phyloP scores from a whole-genome alignment of 495 filamentous ascomycete genomes.

The Penicillium canariense region DNA sequence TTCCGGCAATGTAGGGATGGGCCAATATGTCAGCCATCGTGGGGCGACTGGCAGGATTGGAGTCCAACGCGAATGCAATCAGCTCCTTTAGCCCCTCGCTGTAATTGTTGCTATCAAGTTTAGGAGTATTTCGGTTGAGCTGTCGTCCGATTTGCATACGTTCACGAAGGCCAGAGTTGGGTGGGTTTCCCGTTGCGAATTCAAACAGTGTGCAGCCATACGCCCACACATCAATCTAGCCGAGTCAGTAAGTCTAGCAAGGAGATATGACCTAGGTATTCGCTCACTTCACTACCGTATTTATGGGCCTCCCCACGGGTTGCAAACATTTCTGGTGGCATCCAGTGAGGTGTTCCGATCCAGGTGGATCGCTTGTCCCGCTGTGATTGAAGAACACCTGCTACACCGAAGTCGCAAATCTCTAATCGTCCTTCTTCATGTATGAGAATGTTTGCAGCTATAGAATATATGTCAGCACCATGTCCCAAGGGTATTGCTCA shows the following conservation, averaged over 20 bases:
- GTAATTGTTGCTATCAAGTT: slow-evolving; percentile 74
- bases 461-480: slow-evolving; percentile 6
- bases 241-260: slow-evolving; percentile 14
- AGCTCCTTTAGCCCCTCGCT: slow-evolving; percentile 70
- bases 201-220: slow-evolving; percentile 90
- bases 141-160: slow-evolving; percentile 59
- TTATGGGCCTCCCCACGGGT: slow-evolving; percentile 38
- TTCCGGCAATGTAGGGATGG: slow-evolving; percentile 52
- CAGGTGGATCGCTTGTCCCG: slow-evolving; percentile 86
- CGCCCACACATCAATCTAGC: slow-evolving; percentile 88
- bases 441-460: slow-evolving; percentile 85
- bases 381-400: slow-evolving; percentile 79
- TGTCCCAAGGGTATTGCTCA: background rate
- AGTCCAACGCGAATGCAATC: slow-evolving; percentile 75
- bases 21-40: slow-evolving; percentile 51
- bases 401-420: slow-evolving; percentile 94
- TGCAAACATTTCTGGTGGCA: slow-evolving; percentile 84
- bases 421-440: slow-evolving; percentile 84
- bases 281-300: slow-evolving; percentile 56
- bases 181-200: slow-evolving; percentile 85
- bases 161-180: slow-evolving; percentile 52
- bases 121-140: slow-evolving; percentile 56
- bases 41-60: slow-evolving; percentile 71
- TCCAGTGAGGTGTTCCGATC: slow-evolving; percentile 94
- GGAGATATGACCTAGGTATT: background rate